Conservation (phyloP, 805 yeast genomes). For the Metschnikowia peoriensis region DNA sequence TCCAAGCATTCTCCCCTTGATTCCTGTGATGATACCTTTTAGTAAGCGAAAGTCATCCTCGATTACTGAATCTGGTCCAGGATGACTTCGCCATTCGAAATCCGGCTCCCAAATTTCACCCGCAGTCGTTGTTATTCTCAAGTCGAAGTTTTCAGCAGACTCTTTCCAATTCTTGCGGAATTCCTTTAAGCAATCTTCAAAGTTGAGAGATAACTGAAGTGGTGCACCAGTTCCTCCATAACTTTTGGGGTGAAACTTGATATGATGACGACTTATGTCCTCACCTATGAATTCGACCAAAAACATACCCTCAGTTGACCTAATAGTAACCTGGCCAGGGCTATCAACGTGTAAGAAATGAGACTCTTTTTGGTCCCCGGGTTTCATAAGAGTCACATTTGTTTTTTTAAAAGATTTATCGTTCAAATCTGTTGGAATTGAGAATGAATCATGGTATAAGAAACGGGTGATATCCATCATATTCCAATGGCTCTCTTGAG, state of each 20-base stretch:
- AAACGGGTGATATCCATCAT: constrained; percentile 75
- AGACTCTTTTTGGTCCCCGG: constrained; percentile 11
- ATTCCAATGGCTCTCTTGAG: constrained; percentile 84
- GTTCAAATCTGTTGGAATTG: constrained; percentile 59
- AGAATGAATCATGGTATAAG: constrained; percentile 76
- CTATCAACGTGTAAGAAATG: constrained; percentile 26
- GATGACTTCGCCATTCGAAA: constrained; percentile 31
- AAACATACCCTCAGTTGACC: constrained; percentile 66
- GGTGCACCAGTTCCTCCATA: constrained; percentile 65
- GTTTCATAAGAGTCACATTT: constrained; percentile 30
- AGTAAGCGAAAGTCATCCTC: constrained; percentile 42
- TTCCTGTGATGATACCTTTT: constrained; percentile 37
- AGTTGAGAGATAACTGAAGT: constrained; percentile 47
- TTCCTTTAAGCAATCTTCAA: constrained; percentile 35
- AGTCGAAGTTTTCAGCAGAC: constrained; percentile 35
- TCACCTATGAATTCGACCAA: constrained; percentile 66
- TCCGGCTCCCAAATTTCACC: constrained; percentile 59
- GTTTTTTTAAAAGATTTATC: constrained; percentile 40
- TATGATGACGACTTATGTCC: constrained; percentile 51
- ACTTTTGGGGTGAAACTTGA: constrained; percentile 58
- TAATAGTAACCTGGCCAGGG: constrained; percentile 33
- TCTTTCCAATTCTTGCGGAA: constrained; percentile 26
- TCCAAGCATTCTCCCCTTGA: constrained; percentile 38
- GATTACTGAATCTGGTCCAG: constrained; percentile 21
- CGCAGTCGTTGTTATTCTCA: constrained; percentile 57